phyloP scores from a whole-genome alignment of 2,329 filamentous ascomycete species.

The Aspergillus ibericus region DNA sequence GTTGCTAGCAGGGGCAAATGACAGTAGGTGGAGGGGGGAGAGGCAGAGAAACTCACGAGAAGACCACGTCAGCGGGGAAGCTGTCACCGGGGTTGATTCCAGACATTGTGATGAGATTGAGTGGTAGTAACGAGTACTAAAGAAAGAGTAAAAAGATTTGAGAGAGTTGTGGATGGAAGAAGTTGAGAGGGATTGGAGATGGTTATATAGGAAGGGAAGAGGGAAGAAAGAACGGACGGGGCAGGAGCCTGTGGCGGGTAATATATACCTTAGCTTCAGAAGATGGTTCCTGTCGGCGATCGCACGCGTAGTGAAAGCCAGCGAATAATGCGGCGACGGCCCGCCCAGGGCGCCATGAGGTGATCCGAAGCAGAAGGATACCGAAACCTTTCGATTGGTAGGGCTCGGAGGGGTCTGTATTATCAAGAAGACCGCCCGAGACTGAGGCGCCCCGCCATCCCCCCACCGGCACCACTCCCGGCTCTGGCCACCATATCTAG shows the following conservation, averaged over 20 bases:
- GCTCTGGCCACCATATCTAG: constrained; percentile 11
- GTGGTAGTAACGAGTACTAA: constrained; percentile 7
- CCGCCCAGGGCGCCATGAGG: constrained; percentile 25
- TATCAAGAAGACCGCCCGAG: constrained; percentile 40
- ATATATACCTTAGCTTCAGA: constrained; percentile 14
- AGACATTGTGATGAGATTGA: constrained; percentile 51
- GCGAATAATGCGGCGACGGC: constrained; percentile 15
- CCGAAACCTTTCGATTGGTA: constrained; percentile 37
- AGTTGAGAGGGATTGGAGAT: constrained; percentile 13
- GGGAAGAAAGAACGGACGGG: constrained; percentile 10
- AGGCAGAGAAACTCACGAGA: constrained; percentile 57
- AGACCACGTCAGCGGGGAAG: constrained; percentile 78
- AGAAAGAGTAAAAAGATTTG: constrained; percentile 8
- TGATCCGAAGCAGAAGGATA: constrained; percentile 39
- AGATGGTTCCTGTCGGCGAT: constrained; percentile 17
- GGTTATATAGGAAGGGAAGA: constrained; percentile 18
- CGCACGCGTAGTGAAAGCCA: constrained; percentile 6
- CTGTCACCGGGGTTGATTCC: constrained; percentile 76
- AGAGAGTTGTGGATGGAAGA: constrained; percentile 8
- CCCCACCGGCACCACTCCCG: constrained; percentile 13
- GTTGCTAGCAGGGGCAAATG: neutral
- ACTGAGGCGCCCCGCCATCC: constrained; percentile 25
- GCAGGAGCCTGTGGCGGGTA: constrained; percentile 21
- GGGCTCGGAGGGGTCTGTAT: constrained; percentile 18
- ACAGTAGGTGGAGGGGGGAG: neutral